Base-by-base conservation (phyloP, 169 alveolate genomes). In the Plasmodium vinckei region DNA sequence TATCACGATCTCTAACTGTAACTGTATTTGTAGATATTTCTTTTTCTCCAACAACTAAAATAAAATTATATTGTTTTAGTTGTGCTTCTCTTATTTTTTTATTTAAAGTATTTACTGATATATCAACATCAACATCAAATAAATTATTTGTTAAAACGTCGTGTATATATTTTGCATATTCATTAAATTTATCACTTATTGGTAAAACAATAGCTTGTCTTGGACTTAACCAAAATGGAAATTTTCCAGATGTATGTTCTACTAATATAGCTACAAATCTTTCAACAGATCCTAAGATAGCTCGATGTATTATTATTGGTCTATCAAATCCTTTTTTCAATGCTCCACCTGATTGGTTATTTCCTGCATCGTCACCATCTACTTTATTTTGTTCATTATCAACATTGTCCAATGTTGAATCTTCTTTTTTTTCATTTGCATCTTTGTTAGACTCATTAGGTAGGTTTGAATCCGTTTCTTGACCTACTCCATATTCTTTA, bases 221-320 rank as follows among this genome's bases (percentile, higher is more conserved):
- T 12, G 99, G 99, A 21, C 99, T 97, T 17, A 99, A 93, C 99
- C 99, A 99, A 88, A 99, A 98, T 7, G 99, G 99, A 95, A 98
- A 95, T 92, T 98, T 98, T 39, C 99, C 99, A 25, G 97, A 99
- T 13, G 98, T 89, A 89, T 99, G 99, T 88, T 99, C 99, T 23
- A 96, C 93, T 21, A 98, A 93, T 54, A 98, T 97, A 39, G 99
- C 99, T 10, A 97, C 95, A 94, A 97, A 97, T 87, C 99, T 95
- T 88, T 98, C 99, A 27, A 98, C 94, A 17, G 99, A 96, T 7
- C 99, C 99, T 21, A 98, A 94, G 57, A 99, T 98, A n/a, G 99
- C 99, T 94, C 99, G 94, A 90, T 99, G 99, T 44, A 99, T 96
- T 21, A 99, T 98, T 13, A 98, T 99, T 17, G 99, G 99, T 71